phyloP scores from a whole-genome alignment of 2,329 filamentous ascomycete genomes.

The Mollisia scopiformis region DNA sequence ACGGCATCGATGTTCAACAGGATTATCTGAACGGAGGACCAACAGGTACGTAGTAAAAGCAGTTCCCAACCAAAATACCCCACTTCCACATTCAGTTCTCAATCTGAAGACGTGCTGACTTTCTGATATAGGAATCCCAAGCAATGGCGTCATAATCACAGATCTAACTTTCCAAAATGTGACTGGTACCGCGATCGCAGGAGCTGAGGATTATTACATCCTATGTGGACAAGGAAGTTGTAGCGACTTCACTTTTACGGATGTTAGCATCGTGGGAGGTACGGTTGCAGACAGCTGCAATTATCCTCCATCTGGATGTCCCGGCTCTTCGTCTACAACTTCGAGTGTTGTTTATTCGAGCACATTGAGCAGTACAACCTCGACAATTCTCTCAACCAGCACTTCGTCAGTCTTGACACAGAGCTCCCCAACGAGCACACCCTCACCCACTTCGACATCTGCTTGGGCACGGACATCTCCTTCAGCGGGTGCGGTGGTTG shows the following conservation, averaged over 20 bases:
- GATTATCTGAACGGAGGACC: slow-evolving; percentile 52
- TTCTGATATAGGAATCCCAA: slow-evolving; percentile 40
- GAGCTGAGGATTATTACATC: slow-evolving; percentile 40
- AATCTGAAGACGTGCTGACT: too few relatives aligned
- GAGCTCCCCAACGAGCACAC: too few relatives aligned
- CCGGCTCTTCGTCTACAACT: neutral
- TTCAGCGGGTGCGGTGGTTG: slow-evolving; percentile 48
- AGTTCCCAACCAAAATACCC: too few relatives aligned
- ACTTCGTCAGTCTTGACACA: too few relatives aligned
- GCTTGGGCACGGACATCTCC: slow-evolving; percentile 39
- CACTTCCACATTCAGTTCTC: too few relatives aligned
- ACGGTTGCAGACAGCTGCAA: slow-evolving; percentile 27
- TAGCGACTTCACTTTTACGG: slow-evolving; percentile 38
- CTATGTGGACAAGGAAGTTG: slow-evolving; percentile 41
- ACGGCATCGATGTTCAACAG: slow-evolving; percentile 53
- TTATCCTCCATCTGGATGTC: slow-evolving; percentile 20
- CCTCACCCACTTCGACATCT: neutral
- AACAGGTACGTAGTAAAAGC: too few relatives aligned
- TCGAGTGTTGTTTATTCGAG: neutral
- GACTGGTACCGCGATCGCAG: slow-evolving; percentile 35
- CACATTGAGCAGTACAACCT: neutral
- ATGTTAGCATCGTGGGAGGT: slow-evolving; percentile 40
- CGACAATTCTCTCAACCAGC: neutral
- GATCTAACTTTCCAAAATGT: slow-evolving; percentile 35
- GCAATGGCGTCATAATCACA: slow-evolving; percentile 40